Base-by-base conservation (phyloP, 108 stramenopile genomes). In the Skeletonema marinoi region DNA sequence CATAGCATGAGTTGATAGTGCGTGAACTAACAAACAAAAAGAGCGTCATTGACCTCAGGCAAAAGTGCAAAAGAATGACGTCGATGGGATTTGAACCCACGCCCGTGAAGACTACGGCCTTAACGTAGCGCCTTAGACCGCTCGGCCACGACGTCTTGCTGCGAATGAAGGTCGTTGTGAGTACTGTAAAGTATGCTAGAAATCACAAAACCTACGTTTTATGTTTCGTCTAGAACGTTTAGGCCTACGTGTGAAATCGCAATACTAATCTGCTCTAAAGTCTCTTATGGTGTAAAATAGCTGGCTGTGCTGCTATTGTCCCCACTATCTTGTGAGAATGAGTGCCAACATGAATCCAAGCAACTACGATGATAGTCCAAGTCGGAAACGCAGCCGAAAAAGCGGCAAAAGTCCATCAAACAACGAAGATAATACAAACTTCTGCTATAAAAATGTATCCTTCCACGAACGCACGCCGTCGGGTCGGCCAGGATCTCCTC, bases 101-200 rank as follows among this genome's bases (percentile, higher is more conserved):
- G 89, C 89, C 89, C 85, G 86, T 85, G 85, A 90, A 90, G 89
- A 90, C 89, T 83, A 83, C 85, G 85, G 86, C 89, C 89, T 90
- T 87, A 90, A 90, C 85, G 78, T 83, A 83, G 89, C 89, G 89
- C 89, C 89, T 90, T 90, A 90, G 89, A 90, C 89, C 89, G 80
- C 88, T 88, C 88, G 88, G 88, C 88, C 88, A 88, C 44, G 65
- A 56, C 10, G 38, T 64, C 63, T 19, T 64, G 33, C 9, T 39
- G 60, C 13, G 6, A 0, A 29, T 1, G 0, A 3, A 0, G 4
- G 21, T 25, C 54, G 25, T 4, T 3, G 14, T 46, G 1, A 46
- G 3, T 11, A 11, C 2, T 1, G 2, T 41, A 41, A 25, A 0
- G 25, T 0, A 25, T 25, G 25, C 25, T 25, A 25, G 0, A 25